Evolutionary conservation across 73 alveolate genomes (phyloP).

Genomic region (Uronychia setigera): DNA sequence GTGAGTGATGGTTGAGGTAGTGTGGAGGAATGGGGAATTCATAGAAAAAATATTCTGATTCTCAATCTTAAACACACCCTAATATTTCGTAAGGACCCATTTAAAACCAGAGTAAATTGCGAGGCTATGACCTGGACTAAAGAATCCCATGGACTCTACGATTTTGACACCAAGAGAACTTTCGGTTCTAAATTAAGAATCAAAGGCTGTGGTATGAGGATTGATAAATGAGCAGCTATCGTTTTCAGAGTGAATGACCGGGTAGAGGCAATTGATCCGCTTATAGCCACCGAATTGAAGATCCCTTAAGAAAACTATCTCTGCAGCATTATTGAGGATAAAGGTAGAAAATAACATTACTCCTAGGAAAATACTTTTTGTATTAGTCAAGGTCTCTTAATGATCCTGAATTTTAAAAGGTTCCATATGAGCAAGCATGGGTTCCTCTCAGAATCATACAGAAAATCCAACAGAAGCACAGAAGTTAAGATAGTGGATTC

Average conservation of each 20-base stretch:
- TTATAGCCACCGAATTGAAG: too few species aligned
- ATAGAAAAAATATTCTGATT: too few species aligned
- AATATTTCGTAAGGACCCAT: too few species aligned
- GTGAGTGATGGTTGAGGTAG: too few species aligned
- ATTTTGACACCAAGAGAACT: constrained; percentile 31
- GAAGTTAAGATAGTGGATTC: constrained; percentile 9
- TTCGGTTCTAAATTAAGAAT: constrained; percentile 3
- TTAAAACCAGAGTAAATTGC: constrained; percentile 24
- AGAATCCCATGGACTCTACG: constrained; percentile 66
- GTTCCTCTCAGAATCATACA: constrained; percentile 29
- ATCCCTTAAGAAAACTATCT: too few species aligned
- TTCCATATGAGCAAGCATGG: constrained; percentile 54
- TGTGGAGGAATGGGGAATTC: too few species aligned
- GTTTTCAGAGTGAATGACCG: too few species aligned
- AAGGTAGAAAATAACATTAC: neutral
- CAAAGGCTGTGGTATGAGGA: constrained; percentile 34
- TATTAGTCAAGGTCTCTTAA: constrained; percentile 13
- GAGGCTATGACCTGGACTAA: constrained; percentile 49
- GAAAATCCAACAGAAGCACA: neutral
- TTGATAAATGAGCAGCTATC: too few species aligned
- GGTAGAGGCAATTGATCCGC: too few species aligned
- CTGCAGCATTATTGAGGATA: neutral
- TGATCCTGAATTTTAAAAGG: neutral
- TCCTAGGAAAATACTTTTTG: constrained; percentile 6
- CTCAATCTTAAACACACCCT: too few species aligned